Evolutionary conservation across 2,329 filamentous ascomycete genomes (phyloP).

Genomic region (Paraphaeosphaeria sporulosa): DNA sequence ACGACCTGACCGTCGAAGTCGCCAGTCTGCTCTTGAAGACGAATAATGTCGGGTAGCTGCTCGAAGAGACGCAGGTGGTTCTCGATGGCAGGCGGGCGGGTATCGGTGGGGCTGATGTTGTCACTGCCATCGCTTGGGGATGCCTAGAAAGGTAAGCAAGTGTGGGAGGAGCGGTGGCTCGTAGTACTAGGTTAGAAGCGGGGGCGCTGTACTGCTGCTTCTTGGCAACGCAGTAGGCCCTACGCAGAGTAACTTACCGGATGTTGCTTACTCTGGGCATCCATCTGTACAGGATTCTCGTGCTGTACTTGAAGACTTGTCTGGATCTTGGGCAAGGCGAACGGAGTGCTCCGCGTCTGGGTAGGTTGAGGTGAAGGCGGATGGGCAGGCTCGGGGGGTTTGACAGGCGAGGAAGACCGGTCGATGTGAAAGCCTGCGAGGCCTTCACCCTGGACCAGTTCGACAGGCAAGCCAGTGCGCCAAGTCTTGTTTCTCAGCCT

Average conservation of each 20-base stretch:
- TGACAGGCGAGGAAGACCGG: slow-evolving; percentile 5
- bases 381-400: neutral
- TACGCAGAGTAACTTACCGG: neutral
- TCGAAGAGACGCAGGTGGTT: slow-evolving; percentile 52
- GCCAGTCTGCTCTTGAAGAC: slow-evolving; percentile 42
- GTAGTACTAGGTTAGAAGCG: too few species aligned
- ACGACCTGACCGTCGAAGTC: slow-evolving; percentile 52
- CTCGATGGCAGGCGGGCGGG: slow-evolving; percentile 14
- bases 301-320: slow-evolving; percentile 3
- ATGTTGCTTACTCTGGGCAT: neutral
- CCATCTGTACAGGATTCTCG: neutral
- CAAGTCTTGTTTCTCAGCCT: slow-evolving; percentile 30
- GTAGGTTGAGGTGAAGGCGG: neutral
- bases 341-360: slow-evolving; percentile 5
- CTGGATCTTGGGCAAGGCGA: slow-evolving; percentile 17
- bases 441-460: slow-evolving; percentile 21
- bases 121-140: slow-evolving; percentile 1
- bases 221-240: too few species aligned
- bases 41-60: slow-evolving; percentile 52
- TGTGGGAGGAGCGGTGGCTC: neutral
- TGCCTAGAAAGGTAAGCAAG: neutral
- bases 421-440: slow-evolving; percentile 8
- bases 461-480: slow-evolving; percentile 32
- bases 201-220: too few species aligned
- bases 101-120: slow-evolving; percentile 19